Evolutionary conservation across 495 filamentous ascomycete genomes (phyloP).

Genomic region (Sphaerosporella brunnea): DNA sequence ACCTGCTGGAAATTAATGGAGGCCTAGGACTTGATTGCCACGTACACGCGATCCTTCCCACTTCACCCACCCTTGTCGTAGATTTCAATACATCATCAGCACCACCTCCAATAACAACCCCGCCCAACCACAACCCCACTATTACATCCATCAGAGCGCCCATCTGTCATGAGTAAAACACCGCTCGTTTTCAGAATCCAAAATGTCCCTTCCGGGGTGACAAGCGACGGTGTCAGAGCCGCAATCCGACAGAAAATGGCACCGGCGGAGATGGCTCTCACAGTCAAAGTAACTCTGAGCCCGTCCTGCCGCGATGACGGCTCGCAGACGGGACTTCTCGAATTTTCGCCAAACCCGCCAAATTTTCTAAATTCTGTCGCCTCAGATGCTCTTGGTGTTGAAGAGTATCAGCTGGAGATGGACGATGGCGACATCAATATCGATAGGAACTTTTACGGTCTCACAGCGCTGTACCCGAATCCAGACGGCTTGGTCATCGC

Average conservation of each 20-base stretch:
- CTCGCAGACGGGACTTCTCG: not conserved
- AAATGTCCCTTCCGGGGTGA: not conserved
- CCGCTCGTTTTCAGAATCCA: not conserved
- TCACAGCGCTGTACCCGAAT: slow-evolving; percentile 9
- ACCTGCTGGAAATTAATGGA: too few relatives aligned
- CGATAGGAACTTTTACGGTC: slow-evolving; percentile 8
- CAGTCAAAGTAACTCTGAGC: not conserved
- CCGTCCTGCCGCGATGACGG: not conserved
- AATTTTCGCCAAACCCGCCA: slow-evolving; percentile 1
- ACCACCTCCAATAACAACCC: too few relatives aligned
- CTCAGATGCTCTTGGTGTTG: not conserved
- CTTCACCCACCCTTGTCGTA: too few relatives aligned
- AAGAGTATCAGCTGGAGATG: not conserved
- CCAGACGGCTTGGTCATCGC: slow-evolving; percentile 1
- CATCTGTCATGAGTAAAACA: too few relatives aligned
- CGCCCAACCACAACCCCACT: too few relatives aligned
- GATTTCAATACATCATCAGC: too few relatives aligned
- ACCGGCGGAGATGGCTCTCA: not conserved
- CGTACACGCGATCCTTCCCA: too few relatives aligned
- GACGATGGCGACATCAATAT: not conserved
- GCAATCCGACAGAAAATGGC: not conserved
- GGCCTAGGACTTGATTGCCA: too few relatives aligned
- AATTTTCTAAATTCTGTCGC: not conserved
- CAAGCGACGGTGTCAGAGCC: not conserved
- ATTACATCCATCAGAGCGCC: too few relatives aligned